Conservation (phyloP, 129 eudicot genomes). For the Solidago caesia region DNA sequence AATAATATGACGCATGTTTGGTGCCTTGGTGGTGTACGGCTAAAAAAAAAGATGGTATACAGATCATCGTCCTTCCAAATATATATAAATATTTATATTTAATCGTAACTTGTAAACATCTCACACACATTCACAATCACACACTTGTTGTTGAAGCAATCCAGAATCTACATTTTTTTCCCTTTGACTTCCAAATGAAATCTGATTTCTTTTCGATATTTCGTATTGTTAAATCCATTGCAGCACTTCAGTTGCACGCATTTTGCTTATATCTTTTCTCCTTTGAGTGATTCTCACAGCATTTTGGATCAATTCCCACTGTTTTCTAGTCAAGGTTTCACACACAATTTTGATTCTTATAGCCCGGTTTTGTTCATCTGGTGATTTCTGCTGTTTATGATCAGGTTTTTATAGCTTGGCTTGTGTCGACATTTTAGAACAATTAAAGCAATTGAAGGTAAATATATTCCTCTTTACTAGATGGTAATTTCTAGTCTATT, state of each 20-base stretch:
- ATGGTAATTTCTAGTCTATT: neutral
- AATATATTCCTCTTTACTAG: neutral
- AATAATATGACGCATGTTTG: too few species aligned
- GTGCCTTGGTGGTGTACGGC: too few species aligned
- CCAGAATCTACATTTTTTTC: slow-evolving; percentile 8
- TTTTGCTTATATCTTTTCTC: slow-evolving; percentile 15
- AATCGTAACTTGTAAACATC: slow-evolving; percentile 11
- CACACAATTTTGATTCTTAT: neutral
- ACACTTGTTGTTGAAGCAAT: slow-evolving; percentile 34
- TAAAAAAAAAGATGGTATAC: too few species aligned
- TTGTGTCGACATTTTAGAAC: neutral
- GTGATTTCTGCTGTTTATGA: slow-evolving; percentile 14
- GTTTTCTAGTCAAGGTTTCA: neutral
- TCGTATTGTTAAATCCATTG: neutral
- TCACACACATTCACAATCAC: slow-evolving; percentile 19
- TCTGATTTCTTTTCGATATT: slow-evolving; percentile 16
- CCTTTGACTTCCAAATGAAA: slow-evolving; percentile 32
- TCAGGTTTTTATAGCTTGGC: neutral
- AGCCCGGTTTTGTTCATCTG: neutral
- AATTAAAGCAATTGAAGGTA: neutral
- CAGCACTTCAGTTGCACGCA: slow-evolving; percentile 39
- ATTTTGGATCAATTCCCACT: slow-evolving; percentile 18
- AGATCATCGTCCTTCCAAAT: neutral
- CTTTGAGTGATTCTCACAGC: slow-evolving; percentile 46
- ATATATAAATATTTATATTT: neutral